Evolutionary conservation across 176 grass and related monocot species (phyloP), one percentile per base, ranked within the genome.

Genomic region (Poa annua): DNA sequence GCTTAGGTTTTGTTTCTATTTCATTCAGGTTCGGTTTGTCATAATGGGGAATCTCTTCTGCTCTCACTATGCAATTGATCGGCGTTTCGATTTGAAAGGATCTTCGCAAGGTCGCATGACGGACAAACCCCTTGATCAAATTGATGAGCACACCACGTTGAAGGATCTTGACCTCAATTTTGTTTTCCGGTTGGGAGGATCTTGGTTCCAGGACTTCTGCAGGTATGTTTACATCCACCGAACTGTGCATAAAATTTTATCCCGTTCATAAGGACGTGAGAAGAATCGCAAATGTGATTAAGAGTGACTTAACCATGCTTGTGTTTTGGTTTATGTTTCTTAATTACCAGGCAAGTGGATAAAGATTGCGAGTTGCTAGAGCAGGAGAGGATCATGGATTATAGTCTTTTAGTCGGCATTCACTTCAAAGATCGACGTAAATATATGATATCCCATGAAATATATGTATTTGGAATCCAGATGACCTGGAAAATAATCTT

Each of bases 301-400:
- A 22, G 6, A 25, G 21, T 16, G 14, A 29, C 70, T 73, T 73
- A 50, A 73, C 44, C 70, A 26, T 73, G 22, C 7, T 29, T 73
- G 70, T 48, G 14, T 26, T 45, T 29, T 50, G 13, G 44, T 73
- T 73, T 73, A 17, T 73, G 44, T 17, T 73, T 73, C 44, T 73
- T 26, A 25, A 71, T 71, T 82, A 73, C 20, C 60, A 97, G 94
- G 74, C 94, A 97, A 94, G 92, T 97, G 42, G 94, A 94, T 51
- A 86, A 80, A 89, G 92, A 97, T 86, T 94, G 91, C 50, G 92
- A 94, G 60, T 66, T 97, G 65, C 80, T 97, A 62, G 94, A 97
- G 86, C 92, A 97, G 65, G 94, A 97, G 59, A 93, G 94, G 80
- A 97, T 97, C 38, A 97, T 94, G 94, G 94, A 97, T 77, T 97